Conservation (phyloP, 805 yeast genomes). For the Wickerhamiella dianesei region DNA sequence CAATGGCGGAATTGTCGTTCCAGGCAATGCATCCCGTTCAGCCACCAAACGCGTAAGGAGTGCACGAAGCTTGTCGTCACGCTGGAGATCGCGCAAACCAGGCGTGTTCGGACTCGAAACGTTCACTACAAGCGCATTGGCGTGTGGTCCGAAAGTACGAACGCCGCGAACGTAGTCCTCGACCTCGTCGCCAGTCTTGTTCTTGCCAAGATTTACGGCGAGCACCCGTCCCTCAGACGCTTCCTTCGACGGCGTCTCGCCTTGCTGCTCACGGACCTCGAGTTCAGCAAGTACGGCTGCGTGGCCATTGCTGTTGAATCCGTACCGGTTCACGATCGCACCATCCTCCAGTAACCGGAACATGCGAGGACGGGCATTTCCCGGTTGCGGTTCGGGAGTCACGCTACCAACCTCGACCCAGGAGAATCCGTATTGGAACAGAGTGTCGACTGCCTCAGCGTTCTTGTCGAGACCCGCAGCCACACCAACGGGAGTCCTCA, state of each 20-base stretch:
- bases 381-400: constrained; percentile 87
- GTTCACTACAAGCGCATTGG: constrained; percentile 81
- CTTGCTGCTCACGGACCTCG: constrained; percentile 40
- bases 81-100: constrained; percentile 78
- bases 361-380: constrained; percentile 86
- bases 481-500: constrained; percentile 73
- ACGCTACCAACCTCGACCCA: constrained; percentile 89
- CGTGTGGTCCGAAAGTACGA: constrained; percentile 60
- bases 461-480: constrained; percentile 96
- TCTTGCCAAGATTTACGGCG: constrained; percentile 82
- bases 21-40: constrained; percentile 46
- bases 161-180: constrained; percentile 80
- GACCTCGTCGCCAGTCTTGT: constrained; percentile 82
- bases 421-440: constrained; percentile 67
- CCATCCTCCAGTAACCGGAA: constrained; percentile 73
- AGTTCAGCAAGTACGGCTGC: constrained; percentile 55
- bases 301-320: constrained; percentile 88
- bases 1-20: constrained; percentile 53
- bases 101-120: constrained; percentile 96
- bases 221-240: constrained; percentile 28
- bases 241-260: constrained; percentile 26
- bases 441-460: constrained; percentile 77
- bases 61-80: constrained; percentile 54
- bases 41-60: constrained; percentile 53
- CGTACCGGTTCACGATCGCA: constrained; percentile 89